A percentile compares a stretch with the other conserved stretches of the same genome.
Conservation (phyloP, 192 early-diverging fungal species). For the Gigaspora rosea region DNA sequence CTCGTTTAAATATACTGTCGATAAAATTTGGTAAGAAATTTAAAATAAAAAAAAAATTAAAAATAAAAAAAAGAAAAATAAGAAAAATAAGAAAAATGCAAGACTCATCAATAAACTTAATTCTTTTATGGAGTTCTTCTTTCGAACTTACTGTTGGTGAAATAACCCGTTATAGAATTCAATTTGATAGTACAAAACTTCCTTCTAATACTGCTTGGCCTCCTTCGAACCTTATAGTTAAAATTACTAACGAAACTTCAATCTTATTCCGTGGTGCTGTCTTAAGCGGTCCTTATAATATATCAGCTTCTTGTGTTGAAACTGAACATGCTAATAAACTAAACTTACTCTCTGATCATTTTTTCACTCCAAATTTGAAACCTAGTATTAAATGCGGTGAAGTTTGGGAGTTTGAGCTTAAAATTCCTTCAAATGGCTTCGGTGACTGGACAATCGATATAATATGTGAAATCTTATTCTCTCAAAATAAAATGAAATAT, state of each 20-base stretch:
- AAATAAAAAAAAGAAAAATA: no score
- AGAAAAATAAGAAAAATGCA: no score
- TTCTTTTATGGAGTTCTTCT: neutral
- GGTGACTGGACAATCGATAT: conserved; percentile 26
- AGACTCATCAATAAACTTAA: neutral
- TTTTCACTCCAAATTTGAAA: neutral
- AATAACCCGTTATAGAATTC: neutral
- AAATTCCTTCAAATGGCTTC: neutral
- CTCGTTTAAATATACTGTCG: no score
- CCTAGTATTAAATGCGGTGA: conserved; percentile 5
- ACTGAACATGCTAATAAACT: neutral
- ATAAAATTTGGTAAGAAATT: no score
- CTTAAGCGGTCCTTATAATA: conserved; percentile 9
- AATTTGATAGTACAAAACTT: neutral
- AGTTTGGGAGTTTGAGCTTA: neutral
- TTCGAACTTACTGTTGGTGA: neutral
- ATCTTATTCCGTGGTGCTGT: neutral
- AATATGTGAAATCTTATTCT: conserved; percentile 4
- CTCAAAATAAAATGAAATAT: conserved; percentile 6
- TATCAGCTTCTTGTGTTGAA: conserved; percentile 10
- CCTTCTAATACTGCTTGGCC: neutral
- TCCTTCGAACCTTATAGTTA: neutral
- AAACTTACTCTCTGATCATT: neutral
- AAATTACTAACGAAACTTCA: conserved; percentile 13
- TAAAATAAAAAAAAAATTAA: no score